Evolutionary conservation across 176 grass and related monocot species (phyloP), one percentile per base, ranked within the genome.

Genomic region (Cenchrus purpureus): DNA sequence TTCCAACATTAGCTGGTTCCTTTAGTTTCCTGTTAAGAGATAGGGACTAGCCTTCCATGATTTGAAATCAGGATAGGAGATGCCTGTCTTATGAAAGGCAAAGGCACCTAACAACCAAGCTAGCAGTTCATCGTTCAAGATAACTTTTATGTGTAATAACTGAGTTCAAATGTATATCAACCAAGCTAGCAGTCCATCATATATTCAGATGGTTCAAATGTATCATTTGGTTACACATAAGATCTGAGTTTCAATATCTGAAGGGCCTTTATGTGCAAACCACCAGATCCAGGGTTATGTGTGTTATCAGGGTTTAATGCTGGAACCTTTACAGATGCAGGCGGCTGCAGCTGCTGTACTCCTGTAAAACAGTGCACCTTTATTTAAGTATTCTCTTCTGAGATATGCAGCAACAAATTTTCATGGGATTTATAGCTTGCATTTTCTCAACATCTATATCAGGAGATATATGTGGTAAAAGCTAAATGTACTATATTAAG

Each of bases 161-260:
- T 69, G 28, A 40, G 46, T 73, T 28, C 52, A n/a, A 81, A 49
- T 74, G 4, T 40, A 40, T 40, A 40, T 40, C 37, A 40, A 40
- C 37, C 37, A 40, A 4, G 37, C 37, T 40, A 40, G 37, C 37
- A 40, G 37, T 78, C 12, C 29, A 12, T 58, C 15, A 71, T 59
- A 70, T 68, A 16, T 75, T 59, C 16, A 71, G 59, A 70, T 75
- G 22, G 10, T 75, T 59, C 16, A 70, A 69, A 70, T 75, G 25
- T 75, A 22, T 72, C 25, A 48, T 55, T 14, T 73, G 32, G 77
- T 74, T 74, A 48, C 44, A 19, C 65, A 16, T 8, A 85, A 14
- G 1, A 19, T n/a, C 12, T 54, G 68, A 54, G 63, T 37, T 79
- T 50, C 25, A 40, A 56, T 59, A 69, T 75, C 40, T 86, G 40